Percentiles rank a stretch among this genome's conserved stretches.
Conservation (phyloP, 805 yeast species). For the Teunomyces panamensis region DNA sequence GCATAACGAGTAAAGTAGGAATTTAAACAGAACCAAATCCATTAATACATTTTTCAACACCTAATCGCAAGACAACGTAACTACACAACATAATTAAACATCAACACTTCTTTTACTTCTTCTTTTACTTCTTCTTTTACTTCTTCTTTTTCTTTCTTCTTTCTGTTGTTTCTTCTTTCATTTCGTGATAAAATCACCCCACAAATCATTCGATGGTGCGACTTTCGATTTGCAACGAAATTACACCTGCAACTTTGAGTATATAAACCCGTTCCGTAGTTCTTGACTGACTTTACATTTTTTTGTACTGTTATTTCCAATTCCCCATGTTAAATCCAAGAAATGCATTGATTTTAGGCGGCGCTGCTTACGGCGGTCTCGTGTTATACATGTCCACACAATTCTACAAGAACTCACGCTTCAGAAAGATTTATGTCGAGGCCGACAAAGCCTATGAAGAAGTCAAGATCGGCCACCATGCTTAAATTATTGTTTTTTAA, state of each 20-base stretch:
- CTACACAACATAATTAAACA: neutral
- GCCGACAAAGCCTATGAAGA: slow-evolving; percentile 27
- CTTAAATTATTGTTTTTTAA: slow-evolving; percentile 2
- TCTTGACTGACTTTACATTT: too few species aligned
- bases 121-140: neutral
- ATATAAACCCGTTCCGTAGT: neutral
- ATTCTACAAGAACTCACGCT: slow-evolving; percentile 28
- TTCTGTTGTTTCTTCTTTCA: neutral
- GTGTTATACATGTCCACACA: slow-evolving; percentile 30
- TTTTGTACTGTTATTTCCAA: neutral
- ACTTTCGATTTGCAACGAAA: neutral
- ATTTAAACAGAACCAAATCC: too few species aligned
- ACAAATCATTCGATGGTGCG: slow-evolving; percentile 2
- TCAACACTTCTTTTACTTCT: too few species aligned
- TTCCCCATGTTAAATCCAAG: slow-evolving; percentile 6
- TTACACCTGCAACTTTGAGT: too few species aligned
- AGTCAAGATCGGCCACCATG: slow-evolving; percentile 23
- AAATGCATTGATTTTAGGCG: slow-evolving; percentile 32
- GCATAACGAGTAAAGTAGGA: too few species aligned
- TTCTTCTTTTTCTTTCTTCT: neutral
- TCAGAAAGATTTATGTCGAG: slow-evolving; percentile 27
- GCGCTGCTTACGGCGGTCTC: slow-evolving; percentile 29
- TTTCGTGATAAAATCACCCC: neutral
- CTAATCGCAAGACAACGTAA: neutral
- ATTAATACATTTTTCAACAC: too few species aligned